Evolutionary conservation across 225 moss, liverwort and hornwort species (phyloP), one percentile per base, ranked within the genome.

Genomic region (Asterella californica): DNA sequence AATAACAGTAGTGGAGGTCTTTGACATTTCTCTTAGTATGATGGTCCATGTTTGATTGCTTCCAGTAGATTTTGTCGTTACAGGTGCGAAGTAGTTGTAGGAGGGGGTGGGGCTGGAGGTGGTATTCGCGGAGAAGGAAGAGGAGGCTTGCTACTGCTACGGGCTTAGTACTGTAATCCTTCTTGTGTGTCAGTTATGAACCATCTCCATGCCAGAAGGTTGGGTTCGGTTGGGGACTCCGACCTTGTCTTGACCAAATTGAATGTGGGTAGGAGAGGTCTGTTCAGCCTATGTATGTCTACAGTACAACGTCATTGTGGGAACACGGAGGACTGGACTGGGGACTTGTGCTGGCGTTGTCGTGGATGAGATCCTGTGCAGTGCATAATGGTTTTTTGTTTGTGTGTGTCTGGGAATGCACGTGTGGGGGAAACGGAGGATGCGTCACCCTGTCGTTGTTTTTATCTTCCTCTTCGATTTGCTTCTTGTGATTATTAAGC

Each of bases 311-410:
- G 18, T 33, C 38, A 70, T 38, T 32, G 69, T 70, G 38, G 18
- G 19, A 42, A 42, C 69, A 42, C 69, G 21, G 42, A 70, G 17
- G 22, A n/a, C n/a, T n/a, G n/a, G n/a, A n/a, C 69, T 70, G 42
- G 69, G 69, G 69, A 70, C 69, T 38, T 70, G 69, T 45, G 69
- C 69, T 70, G 42, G 69, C 50, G 48, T 73, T 73, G 73, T 73
- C 73, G 73, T 73, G 73, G 73, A 73, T 73, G 73, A 73, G 73
- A 73, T 73, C 73, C 73, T 52, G 49, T 73, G 73, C 50, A 50
- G 5, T 52, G 73, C 73, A 52, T 52, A 37, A 73, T 48, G 73
- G 50, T 48, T 29, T 70, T 52, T 52, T 73, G 73, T 73, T 48
- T 73, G 73, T 73, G 47, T 48, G 73, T 73, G 73, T 73, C 73